A percentile compares a stretch with the other conserved stretches of the same genome.
Conservation (phyloP, 2,329 filamentous ascomycete genomes). For the Fusarium duplospermum region DNA sequence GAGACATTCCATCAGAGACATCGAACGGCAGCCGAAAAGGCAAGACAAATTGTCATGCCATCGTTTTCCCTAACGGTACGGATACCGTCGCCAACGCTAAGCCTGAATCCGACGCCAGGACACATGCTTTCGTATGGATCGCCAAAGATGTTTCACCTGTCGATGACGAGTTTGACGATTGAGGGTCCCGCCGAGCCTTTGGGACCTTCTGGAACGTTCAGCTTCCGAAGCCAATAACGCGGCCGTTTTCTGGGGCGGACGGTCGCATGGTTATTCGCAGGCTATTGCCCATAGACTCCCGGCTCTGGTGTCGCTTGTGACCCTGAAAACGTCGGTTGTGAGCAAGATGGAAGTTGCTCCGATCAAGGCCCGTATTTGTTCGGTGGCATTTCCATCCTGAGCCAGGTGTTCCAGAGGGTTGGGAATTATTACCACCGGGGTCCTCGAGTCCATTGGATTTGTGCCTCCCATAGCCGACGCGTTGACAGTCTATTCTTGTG, state of each 20-base stretch:
- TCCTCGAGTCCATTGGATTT: slow-evolving; percentile 8
- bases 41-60: slow-evolving; percentile 26
- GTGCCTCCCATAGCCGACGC: slow-evolving; percentile 14
- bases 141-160: slow-evolving; percentile 40
- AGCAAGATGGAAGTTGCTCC: slow-evolving; percentile 31
- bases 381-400: slow-evolving; percentile 38
- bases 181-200: slow-evolving; percentile 21
- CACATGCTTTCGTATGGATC: slow-evolving; percentile 28
- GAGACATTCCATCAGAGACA: slow-evolving; percentile 35
- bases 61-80: slow-evolving; percentile 7
- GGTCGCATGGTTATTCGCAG: slow-evolving; percentile 19
- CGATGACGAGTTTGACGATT: slow-evolving; percentile 29
- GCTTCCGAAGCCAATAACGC: slow-evolving; percentile 30
- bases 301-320: slow-evolving; percentile 1
- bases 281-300: not conserved
- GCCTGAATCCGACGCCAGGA: slow-evolving; percentile 6
- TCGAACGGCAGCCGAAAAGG: slow-evolving; percentile 13
- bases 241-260: slow-evolving; percentile 28
- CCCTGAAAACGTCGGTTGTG: not conserved
- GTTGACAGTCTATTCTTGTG: slow-evolving; percentile 20
- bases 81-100: slow-evolving; percentile 13
- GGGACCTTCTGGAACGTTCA: slow-evolving; percentile 44
- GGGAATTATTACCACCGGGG: slow-evolving; percentile 33
- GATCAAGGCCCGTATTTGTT: slow-evolving; percentile 24
- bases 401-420: slow-evolving; percentile 36